A percentile compares a stretch with the other conserved stretches of the same genome.
Conservation (phyloP, 73 alveolate species). For the Paramecium pentaurelia region DNA sequence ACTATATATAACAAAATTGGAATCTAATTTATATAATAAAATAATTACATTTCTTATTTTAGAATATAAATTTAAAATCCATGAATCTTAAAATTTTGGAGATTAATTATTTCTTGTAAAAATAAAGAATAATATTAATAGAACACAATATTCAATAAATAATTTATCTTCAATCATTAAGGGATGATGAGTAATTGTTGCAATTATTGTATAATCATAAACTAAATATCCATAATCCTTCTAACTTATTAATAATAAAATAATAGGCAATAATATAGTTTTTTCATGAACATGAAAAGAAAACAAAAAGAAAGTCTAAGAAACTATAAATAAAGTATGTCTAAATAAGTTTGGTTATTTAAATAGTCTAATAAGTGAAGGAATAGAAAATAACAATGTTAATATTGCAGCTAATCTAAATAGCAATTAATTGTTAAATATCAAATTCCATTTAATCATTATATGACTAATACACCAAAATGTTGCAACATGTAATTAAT, state of each 20-base stretch:
- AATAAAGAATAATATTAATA: neutral
- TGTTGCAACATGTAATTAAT: neutral
- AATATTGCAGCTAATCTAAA: neutral
- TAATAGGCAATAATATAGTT: constrained; percentile 62
- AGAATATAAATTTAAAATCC: neutral
- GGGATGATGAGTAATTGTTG: constrained; percentile 45
- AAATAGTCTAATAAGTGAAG: neutral
- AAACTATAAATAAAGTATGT: neutral
- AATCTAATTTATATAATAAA: neutral
- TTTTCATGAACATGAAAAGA: constrained; percentile 73
- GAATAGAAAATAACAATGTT: neutral
- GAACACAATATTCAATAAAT: neutral
- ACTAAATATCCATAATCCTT: neutral
- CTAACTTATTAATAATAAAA: constrained; percentile 4
- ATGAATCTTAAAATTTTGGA: neutral
- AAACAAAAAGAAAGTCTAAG: constrained; percentile 51
- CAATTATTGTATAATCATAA: constrained; percentile 27
- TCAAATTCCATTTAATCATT: neutral
- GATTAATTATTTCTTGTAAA: neutral
- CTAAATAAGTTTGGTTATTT: neutral
- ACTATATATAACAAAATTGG: neutral
- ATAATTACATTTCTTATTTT: neutral
- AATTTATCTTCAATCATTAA: constrained; percentile 54
- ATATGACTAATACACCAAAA: neutral
- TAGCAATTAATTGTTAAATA: neutral